Evolutionary conservation across 2,329 filamentous ascomycete genomes (phyloP).

Genomic region (Colletotrichum shisoi): DNA sequence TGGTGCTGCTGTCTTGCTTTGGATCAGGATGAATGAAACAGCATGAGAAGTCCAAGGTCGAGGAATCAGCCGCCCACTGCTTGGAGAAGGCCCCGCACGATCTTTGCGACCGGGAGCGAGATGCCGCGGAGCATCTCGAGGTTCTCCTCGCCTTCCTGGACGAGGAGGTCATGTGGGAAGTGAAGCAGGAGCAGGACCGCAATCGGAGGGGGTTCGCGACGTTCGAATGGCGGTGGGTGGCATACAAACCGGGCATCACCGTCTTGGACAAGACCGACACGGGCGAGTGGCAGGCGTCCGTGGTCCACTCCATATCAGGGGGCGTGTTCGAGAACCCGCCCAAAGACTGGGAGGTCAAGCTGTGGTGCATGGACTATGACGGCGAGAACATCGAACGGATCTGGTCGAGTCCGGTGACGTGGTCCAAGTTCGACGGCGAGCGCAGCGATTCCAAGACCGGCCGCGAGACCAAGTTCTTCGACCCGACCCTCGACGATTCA

Average conservation of each 20-base stretch:
- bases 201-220: slow-evolving; percentile 39
- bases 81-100: not conserved
- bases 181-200: slow-evolving; percentile 40
- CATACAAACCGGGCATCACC: slow-evolving; percentile 34
- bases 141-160: slow-evolving; percentile 43
- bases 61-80: too few relatives aligned
- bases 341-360: not conserved
- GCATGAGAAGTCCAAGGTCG: too few relatives aligned
- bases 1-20: not conserved
- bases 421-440: slow-evolving; percentile 13
- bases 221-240: slow-evolving; percentile 41
- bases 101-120: slow-evolving; percentile 38
- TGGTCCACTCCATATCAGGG: slow-evolving; percentile 4
- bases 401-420: not conserved
- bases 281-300: not conserved
- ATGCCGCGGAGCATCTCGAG: slow-evolving; percentile 33
- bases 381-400: not conserved
- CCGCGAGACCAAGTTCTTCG: not conserved
- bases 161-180: slow-evolving; percentile 40
- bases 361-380: slow-evolving; percentile 1
- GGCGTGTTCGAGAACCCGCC: slow-evolving; percentile 9
- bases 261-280: not conserved
- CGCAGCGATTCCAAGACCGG: not conserved
- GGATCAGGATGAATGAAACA: too few relatives aligned
- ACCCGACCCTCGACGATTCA: not conserved